phyloP scores from a whole-genome alignment of 1,139 yeast species.

The Schizosaccharomyces versatilis region DNA sequence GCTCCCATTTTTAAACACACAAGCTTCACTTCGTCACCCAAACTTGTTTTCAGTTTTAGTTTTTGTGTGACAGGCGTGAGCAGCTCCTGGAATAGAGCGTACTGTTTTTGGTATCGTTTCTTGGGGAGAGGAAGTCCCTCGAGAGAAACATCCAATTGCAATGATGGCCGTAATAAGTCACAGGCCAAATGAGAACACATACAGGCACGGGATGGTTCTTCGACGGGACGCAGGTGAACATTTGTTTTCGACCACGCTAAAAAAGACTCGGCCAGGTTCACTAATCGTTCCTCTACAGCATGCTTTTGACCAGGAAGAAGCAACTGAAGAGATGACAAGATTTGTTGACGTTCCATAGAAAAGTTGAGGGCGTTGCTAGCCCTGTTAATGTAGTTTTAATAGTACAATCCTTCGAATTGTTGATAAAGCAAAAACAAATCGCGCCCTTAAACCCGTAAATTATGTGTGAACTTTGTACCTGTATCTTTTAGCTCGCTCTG shows the following conservation, averaged over 20 bases:
- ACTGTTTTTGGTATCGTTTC: not conserved
- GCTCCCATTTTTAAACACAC: not conserved
- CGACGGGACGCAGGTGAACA: not conserved
- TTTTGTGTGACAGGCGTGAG: not conserved
- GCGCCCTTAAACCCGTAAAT: too few relatives aligned
- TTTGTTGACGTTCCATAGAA: not conserved
- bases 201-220: not conserved
- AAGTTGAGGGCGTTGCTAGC: not conserved
- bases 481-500: too few relatives aligned
- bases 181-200: constrained; percentile 1
- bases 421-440: too few relatives aligned
- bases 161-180: not conserved
- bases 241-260: not conserved
- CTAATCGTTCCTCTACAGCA: not conserved
- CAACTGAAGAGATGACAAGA: not conserved
- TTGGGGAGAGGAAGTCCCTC: not conserved
- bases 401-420: too few relatives aligned
- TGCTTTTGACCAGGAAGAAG: not conserved
- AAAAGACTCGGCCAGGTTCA: not conserved
- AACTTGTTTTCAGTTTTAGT: not conserved
- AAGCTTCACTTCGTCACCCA: not conserved
- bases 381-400: too few relatives aligned
- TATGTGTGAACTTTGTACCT: too few relatives aligned
- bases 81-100: not conserved
- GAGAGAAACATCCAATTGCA: not conserved